Evolutionary conservation across 208 protist species (phyloP).

Genomic region (Crithidia acanthocephali): DNA sequence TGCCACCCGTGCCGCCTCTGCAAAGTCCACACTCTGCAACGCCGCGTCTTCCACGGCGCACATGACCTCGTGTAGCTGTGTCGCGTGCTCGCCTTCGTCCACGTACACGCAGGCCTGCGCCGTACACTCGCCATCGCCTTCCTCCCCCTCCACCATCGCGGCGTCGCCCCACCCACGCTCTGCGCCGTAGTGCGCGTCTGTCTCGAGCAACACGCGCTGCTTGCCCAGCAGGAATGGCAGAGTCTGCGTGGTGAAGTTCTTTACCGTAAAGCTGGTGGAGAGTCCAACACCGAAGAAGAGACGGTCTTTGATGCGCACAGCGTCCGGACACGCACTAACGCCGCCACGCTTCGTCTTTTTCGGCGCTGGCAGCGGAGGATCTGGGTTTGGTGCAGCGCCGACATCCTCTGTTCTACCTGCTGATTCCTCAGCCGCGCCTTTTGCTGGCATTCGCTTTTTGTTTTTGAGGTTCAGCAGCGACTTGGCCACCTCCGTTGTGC

Average conservation of each 20-base stretch:
- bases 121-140: background rate
- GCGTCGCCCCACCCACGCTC: background rate
- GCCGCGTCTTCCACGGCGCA: slow-evolving; percentile 1
- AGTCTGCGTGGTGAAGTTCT: slow-evolving; percentile 47
- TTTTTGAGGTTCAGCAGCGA: slow-evolving; percentile 66
- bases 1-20: slow-evolving; percentile 4
- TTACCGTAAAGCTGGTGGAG: slow-evolving; percentile 60
- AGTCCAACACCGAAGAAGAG: slow-evolving; percentile 76
- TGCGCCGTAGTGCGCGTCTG: slow-evolving; percentile 54
- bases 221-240: slow-evolving; percentile 55
- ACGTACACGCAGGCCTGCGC: slow-evolving; percentile 10
- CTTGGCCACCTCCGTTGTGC: slow-evolving; percentile 64
- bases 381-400: background rate
- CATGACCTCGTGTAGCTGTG: slow-evolving; percentile 14
- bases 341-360: slow-evolving; percentile 17
- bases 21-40: slow-evolving; percentile 11
- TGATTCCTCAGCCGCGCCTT: background rate
- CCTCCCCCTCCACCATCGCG: too few species aligned
- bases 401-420: background rate
- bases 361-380: background rate
- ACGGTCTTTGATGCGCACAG: slow-evolving; percentile 40
- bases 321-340: background rate
- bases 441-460: slow-evolving; percentile 30
- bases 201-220: slow-evolving; percentile 62
- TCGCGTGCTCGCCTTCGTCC: slow-evolving; percentile 14